Base-by-base conservation (phyloP, 306 rosid species). In the Amphicarpaea edgeworthii region DNA sequence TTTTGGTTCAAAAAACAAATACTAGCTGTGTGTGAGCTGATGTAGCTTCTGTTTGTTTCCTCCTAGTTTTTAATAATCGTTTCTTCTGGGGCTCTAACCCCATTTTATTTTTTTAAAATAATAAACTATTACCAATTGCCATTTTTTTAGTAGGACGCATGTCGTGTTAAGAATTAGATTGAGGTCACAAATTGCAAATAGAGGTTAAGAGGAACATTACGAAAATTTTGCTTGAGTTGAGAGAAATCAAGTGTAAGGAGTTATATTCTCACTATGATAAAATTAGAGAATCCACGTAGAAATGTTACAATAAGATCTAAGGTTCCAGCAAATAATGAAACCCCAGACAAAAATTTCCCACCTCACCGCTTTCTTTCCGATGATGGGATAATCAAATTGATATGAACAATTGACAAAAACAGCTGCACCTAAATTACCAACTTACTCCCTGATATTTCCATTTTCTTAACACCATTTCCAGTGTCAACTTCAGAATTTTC, bases 261-360 rank as follows among this genome's bases (percentile, higher is more conserved):
- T 49, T 68, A 8, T 10, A 57, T 46, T 72, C 68, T 70, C 75
- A 81, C 71, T 75, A 75, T 26, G 74, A 68, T 63, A 17, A 70
- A 84, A 58, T 67, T 68, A 66, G 71, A 46, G 55, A 68, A 51
- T 68, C 51, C 79, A 81, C 65, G 83, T 54, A 51, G 37, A 62
- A 66, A 60, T 41, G 58, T 41, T 72, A 55, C 78, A 53, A 68
- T 74, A 16, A 70, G 83, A 79, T 82, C 92, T 59, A 87, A 80
- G 94, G 72, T 83, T 79, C 86, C 88, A 64, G 74, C 81, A 87
- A 92, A 87, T 83, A 82, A 60, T 72, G 92, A 89, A 86, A 87
- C 80, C 91, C 83, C 86, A 76, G 88, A 79, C 70, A 82, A 86
- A 45, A 73, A 70, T 72, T 51, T 81, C 89, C 90, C 93, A 77